Conservation (phyloP, 495 filamentous ascomycete genomes). For the Penicillium alfredii region DNA sequence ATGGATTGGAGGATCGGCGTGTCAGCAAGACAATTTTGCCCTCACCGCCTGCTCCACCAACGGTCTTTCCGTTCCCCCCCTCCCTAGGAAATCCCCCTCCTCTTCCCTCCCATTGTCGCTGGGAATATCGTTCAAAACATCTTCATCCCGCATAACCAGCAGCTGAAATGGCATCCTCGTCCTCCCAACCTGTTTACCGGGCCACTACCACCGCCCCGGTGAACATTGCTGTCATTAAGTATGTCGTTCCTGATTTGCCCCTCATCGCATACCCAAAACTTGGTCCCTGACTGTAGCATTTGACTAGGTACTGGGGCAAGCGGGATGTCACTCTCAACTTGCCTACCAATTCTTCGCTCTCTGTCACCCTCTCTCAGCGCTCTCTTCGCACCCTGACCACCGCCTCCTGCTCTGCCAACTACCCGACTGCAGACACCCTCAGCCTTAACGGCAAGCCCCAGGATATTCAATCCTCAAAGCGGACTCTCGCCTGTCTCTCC, state of each 20-base stretch:
- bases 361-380: conserved; percentile 87
- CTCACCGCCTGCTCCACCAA: conserved; percentile 27
- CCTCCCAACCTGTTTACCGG: conserved; percentile 57
- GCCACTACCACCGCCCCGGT: conserved; percentile 95
- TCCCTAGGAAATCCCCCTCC: conserved; percentile 14
- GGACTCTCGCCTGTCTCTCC: conserved; percentile 85
- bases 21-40: conserved; percentile 22
- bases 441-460: conserved; percentile 77
- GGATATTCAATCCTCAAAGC: conserved; percentile 71
- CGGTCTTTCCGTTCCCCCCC: not conserved
- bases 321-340: conserved; percentile 88
- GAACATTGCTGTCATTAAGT: conserved; percentile 99
- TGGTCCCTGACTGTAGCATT: conserved; percentile 3
- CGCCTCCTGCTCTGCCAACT: conserved; percentile 78
- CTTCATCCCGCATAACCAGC: conserved; percentile 5
- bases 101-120: conserved; percentile 5
- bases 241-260: conserved; percentile 24
- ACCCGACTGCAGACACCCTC: conserved; percentile 65
- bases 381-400: conserved; percentile 95
- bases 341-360: conserved; percentile 95
- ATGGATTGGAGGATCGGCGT: conserved; percentile 15
- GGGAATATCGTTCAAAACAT: conserved; percentile 1
- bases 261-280: conserved; percentile 20
- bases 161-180: conserved; percentile 40
- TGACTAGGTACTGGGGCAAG: conserved; percentile 99